These are phyloP conservation scores for Ganoderma resinaceum DNA, from an alignment of 1,284 basidiomycete genomes.

Conservation along the genomic window DNA sequence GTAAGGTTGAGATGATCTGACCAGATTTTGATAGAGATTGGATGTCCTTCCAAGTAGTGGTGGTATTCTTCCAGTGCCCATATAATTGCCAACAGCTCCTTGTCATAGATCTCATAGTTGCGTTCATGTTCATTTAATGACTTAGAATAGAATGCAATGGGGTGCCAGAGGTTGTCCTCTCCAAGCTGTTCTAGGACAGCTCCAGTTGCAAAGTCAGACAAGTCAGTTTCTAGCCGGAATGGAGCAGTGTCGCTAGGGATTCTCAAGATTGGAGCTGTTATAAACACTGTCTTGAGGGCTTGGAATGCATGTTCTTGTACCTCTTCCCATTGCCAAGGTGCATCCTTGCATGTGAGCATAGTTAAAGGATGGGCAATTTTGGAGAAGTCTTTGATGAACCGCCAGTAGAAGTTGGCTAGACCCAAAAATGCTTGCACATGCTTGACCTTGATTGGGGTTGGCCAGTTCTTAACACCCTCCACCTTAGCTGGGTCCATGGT, in stretches of 20 bases:
- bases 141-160: slow-evolving; percentile 21
- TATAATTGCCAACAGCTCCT: slow-evolving; percentile 46
- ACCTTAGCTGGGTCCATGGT: slow-evolving; percentile 16
- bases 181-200: slow-evolving; percentile 17
- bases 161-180: slow-evolving; percentile 20
- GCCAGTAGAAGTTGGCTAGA: slow-evolving; percentile 26
- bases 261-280: not conserved
- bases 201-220: too few relatives aligned
- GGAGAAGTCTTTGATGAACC: slow-evolving; percentile 43
- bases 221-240: not conserved
- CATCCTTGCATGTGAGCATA: slow-evolving; percentile 20
- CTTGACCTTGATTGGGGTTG: slow-evolving; percentile 25
- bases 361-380: slow-evolving; percentile 37
- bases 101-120: too few relatives aligned
- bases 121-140: slow-evolving; percentile 8
- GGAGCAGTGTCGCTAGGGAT: not conserved
- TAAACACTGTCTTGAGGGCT: not conserved
- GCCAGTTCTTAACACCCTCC: slow-evolving; percentile 10
- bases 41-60: slow-evolving; percentile 38
- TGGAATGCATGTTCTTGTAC: slow-evolving; percentile 32
- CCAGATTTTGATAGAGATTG: not conserved
- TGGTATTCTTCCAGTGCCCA: slow-evolving; percentile 40
- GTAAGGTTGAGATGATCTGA: not conserved
- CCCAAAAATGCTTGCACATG: slow-evolving; percentile 20
- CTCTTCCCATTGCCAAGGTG: slow-evolving; percentile 30